Evolutionary conservation across 2,329 filamentous ascomycete genomes (phyloP), one percentile per base, ranked within the genome.

Genomic region (Microsporum canis): DNA sequence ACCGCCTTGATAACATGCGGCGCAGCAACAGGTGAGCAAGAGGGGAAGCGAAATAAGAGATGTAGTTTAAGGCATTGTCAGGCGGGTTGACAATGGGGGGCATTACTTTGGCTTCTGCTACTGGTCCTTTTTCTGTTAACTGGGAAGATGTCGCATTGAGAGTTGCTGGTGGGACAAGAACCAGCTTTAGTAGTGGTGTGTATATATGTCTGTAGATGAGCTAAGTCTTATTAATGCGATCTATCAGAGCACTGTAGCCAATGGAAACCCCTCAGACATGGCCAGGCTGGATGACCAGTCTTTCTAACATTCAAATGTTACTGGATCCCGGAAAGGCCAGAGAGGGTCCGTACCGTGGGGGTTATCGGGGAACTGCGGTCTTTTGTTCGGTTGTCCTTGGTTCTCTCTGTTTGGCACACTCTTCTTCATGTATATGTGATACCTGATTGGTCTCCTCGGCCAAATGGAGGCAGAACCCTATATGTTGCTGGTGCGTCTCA

Each of bases 401-500:
- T 53, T 53, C 49, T n/a, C 33, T 34, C 29, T 31, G 6, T 33
- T 7, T 14, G 29, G 12, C 29, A 31, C 27, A 8, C 29, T 3
- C 12, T 31, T 10, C 47, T 33, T 33, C 49, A 53, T 31, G 49
- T 33, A 53, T 31, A 33, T 23, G 17, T 27, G 43, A 43, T 43
- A n/a, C 43, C 17, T 53, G 27, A n/a, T 53, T 53, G 49, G 49
- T 27, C 8, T 53, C 12, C 12, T 53, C 49, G 27, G 31, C 10
- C 49, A 47, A 29, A 29, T 23, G 43, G 43, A 36, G 39, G n/a
- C 10, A 5, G 39, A 53, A 33, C 14, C 49, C 31, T 53, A 53
- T 43, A 45, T 41, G 39, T 43, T 43, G n/a, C 59, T 27, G 23
- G 45, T 59, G 45, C 64, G 58, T 57, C 60, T 59, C 6, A 61